Percentiles rank a stretch among this genome's conserved stretches.
Evolutionary conservation across 2,329 filamentous ascomycete species (phyloP).

Genomic region (Parafenestella ontariensis): DNA sequence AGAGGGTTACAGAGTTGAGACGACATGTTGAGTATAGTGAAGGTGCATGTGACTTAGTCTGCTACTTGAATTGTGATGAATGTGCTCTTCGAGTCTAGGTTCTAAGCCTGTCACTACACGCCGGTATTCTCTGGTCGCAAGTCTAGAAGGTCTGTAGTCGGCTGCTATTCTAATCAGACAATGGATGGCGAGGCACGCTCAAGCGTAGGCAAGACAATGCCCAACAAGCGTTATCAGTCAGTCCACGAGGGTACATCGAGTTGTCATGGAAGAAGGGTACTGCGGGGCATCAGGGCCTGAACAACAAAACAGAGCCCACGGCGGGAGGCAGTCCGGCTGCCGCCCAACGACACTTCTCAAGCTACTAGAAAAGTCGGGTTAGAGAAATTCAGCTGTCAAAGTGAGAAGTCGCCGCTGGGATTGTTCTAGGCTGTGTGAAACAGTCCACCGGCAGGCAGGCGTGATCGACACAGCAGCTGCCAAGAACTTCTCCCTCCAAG

Average conservation of each 20-base stretch:
- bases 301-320: not conserved
- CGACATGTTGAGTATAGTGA: not conserved
- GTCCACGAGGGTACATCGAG: slow-evolving; percentile 17
- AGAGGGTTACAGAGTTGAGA: not conserved
- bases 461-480: slow-evolving; percentile 33
- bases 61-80: not conserved
- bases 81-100: not conserved
- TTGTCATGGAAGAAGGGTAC: slow-evolving; percentile 20
- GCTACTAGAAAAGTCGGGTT: not conserved
- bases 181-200: not conserved
- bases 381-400: slow-evolving; percentile 19
- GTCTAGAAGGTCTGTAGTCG: not conserved
- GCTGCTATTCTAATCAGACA: not conserved
- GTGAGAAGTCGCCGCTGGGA: slow-evolving; percentile 14
- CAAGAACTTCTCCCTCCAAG: slow-evolving; percentile 31
- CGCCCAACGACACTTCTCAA: not conserved
- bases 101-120: not conserved
- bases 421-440: slow-evolving; percentile 37
- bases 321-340: not conserved
- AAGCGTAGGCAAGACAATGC: slow-evolving; percentile 4
- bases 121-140: not conserved
- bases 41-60: not conserved
- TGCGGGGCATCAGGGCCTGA: slow-evolving; percentile 25
- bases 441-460: slow-evolving; percentile 24
- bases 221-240: slow-evolving; percentile 11